Evolutionary conservation across 306 rosid species (phyloP).

Genomic region (Medicago truncatula): DNA sequence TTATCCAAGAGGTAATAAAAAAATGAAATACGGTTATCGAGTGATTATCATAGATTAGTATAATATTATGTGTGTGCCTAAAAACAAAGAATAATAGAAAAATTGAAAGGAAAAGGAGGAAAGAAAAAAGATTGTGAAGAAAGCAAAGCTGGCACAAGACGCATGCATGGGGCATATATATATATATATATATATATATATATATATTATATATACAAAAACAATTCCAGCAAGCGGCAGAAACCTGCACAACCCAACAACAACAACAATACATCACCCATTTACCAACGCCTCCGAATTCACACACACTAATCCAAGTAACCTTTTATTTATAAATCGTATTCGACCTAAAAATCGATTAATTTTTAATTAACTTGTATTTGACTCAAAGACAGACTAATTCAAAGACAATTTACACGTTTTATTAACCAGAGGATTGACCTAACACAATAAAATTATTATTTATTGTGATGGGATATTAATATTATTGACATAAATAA

Average conservation of each 20-base stretch:
- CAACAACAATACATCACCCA: constrained; percentile 41
- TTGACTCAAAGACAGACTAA: too few relatives aligned
- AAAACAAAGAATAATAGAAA: neutral
- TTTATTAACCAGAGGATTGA: too few relatives aligned
- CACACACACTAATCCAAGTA: constrained; percentile 30
- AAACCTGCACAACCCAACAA: constrained; percentile 57
- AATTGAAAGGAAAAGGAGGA: neutral
- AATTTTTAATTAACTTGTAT: too few relatives aligned
- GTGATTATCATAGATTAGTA: neutral
- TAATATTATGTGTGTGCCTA: neutral
- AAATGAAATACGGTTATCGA: constrained; percentile 7
- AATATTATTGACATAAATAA: neutral
- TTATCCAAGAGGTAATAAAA: constrained; percentile 23
- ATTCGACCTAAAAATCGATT: too few relatives aligned
- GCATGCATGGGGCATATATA: constrained; percentile 60
- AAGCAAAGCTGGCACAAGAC: constrained; percentile 54
- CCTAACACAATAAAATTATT: too few relatives aligned
- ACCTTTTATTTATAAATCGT: too few relatives aligned
- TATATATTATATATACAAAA: too few relatives aligned
- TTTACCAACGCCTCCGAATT: constrained; percentile 40
- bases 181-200: too few relatives aligned
- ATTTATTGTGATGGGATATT: neutral
- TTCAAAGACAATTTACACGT: too few relatives aligned
- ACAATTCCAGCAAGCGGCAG: constrained; percentile 57
- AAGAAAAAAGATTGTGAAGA: constrained; percentile 12